These are phyloP conservation scores for Candida vartiovaarae DNA, from an alignment of 805 yeast genomes.

Conservation along the genomic window DNA sequence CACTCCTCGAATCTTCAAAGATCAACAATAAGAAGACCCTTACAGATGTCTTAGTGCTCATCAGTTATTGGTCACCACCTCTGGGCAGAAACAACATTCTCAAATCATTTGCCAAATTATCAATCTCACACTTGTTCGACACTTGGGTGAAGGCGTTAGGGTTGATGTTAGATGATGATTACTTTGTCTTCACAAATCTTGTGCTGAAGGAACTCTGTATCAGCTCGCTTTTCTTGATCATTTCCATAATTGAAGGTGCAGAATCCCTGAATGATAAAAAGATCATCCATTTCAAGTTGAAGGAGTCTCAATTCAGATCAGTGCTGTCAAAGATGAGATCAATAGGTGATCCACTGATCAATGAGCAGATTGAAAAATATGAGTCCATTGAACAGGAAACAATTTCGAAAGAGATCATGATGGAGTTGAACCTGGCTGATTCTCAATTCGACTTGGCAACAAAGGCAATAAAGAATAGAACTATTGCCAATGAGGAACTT, in stretches of 20 bases:
- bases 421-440: constrained; percentile 22
- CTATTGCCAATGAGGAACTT: constrained; percentile 45
- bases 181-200: constrained; percentile 13
- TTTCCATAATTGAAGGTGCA: constrained; percentile 19
- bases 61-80: constrained; percentile 23
- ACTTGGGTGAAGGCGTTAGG: constrained; percentile 16
- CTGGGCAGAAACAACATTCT: constrained; percentile 25
- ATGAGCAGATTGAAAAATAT: constrained; percentile 19
- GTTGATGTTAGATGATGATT: constrained; percentile 10
- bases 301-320: constrained; percentile 30
- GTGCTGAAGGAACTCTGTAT: constrained; percentile 14
- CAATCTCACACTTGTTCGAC: constrained; percentile 13
- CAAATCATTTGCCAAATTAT: constrained; percentile 16
- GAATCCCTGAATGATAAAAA: constrained; percentile 21
- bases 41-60: constrained; percentile 40
- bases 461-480: constrained; percentile 19
- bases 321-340: constrained; percentile 29
- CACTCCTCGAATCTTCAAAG: constrained; percentile 41
- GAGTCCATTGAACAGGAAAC: constrained; percentile 11
- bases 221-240: constrained; percentile 16
- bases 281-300: constrained; percentile 24
- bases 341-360: constrained; percentile 33
- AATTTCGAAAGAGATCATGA: constrained; percentile 11
- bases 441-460: constrained; percentile 9
- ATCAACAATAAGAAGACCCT: constrained; percentile 45